These are phyloP conservation scores for Saccharomycopsis fibuligera DNA, from an alignment of 805 yeast genomes.

Conservation along the genomic window DNA sequence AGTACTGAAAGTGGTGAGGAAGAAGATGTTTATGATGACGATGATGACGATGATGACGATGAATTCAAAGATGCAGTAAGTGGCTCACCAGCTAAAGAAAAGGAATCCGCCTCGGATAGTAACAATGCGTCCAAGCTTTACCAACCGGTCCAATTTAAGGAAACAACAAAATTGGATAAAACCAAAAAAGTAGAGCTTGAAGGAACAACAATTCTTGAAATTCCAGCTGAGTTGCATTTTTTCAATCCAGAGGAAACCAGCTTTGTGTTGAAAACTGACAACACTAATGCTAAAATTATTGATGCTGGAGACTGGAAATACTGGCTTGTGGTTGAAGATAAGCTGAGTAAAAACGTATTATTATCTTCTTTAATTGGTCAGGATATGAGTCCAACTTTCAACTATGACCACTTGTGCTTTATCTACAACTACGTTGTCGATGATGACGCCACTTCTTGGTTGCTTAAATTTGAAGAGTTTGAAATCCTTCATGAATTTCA, in stretches of 20 bases:
- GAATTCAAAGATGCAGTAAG: conserved; percentile 12
- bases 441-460: conserved; percentile 48
- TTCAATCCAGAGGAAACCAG: conserved; percentile 47
- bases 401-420: conserved; percentile 47
- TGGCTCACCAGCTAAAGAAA: not conserved
- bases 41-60: conserved; percentile 17
- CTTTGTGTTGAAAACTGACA: conserved; percentile 39
- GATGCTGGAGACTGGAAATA: conserved; percentile 47
- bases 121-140: not conserved
- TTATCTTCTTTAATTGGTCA: conserved; percentile 31
- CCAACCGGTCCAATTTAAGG: not conserved
- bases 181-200: no score
- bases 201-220: no score
- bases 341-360: not conserved
- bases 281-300: conserved; percentile 33
- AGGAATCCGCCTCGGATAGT: conserved; percentile 18
- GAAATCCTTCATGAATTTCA: conserved; percentile 47
- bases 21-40: conserved; percentile 20
- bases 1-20: conserved; percentile 17
- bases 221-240: conserved; percentile 43
- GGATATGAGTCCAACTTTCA: conserved; percentile 60
- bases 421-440: conserved; percentile 53
- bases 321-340: conserved; percentile 39
- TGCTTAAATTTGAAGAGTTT: conserved; percentile 45
- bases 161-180: not conserved